These are phyloP conservation scores for Dryadomyces sulphureus DNA, from an alignment of 2,329 filamentous ascomycete species.

Conservation along the genomic window DNA sequence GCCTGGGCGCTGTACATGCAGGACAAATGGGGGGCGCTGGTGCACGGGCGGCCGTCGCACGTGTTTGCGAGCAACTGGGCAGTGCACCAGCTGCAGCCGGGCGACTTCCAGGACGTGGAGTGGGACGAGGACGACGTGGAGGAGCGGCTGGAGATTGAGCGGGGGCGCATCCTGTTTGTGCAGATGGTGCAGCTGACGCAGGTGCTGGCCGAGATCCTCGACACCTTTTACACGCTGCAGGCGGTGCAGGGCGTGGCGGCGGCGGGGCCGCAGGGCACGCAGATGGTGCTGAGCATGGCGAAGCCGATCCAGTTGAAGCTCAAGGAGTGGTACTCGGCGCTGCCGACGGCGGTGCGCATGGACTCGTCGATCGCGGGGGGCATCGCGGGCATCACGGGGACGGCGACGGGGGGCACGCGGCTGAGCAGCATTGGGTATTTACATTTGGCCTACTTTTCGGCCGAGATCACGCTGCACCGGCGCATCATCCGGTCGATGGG, in stretches of 20 bases:
- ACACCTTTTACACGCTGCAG: slow-evolving; percentile 68
- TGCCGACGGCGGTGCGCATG: slow-evolving; percentile 52
- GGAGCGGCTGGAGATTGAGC: slow-evolving; percentile 49
- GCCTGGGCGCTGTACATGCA: slow-evolving; percentile 53
- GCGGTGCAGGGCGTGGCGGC: slow-evolving; percentile 55
- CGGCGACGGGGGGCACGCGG: slow-evolving; percentile 25
- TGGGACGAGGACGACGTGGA: slow-evolving; percentile 46
- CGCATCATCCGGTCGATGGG: slow-evolving; percentile 71
- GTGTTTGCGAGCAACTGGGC: slow-evolving; percentile 59
- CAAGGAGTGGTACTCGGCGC: slow-evolving; percentile 64
- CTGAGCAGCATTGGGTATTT: slow-evolving; percentile 59
- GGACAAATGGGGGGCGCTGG: slow-evolving; percentile 65
- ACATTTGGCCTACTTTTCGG: slow-evolving; percentile 84
- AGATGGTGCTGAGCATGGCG: slow-evolving; percentile 57
- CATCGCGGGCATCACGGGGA: slow-evolving; percentile 17
- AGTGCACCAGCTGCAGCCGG: slow-evolving; percentile 46
- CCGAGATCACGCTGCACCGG: slow-evolving; percentile 84
- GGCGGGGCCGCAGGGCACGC: slow-evolving; percentile 54
- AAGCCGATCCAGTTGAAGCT: slow-evolving; percentile 73
- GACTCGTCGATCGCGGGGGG: slow-evolving; percentile 35
- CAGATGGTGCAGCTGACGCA: slow-evolving; percentile 63
- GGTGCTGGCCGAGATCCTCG: slow-evolving; percentile 66
- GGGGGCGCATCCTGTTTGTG: slow-evolving; percentile 54
- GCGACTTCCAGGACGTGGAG: slow-evolving; percentile 62
- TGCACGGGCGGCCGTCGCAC: slow-evolving; percentile 76